A percentile compares a stretch with the other conserved stretches of the same genome.
Evolutionary conservation across 2,329 filamentous ascomycete genomes (phyloP).

Genomic region (Trichoderma sp.): DNA sequence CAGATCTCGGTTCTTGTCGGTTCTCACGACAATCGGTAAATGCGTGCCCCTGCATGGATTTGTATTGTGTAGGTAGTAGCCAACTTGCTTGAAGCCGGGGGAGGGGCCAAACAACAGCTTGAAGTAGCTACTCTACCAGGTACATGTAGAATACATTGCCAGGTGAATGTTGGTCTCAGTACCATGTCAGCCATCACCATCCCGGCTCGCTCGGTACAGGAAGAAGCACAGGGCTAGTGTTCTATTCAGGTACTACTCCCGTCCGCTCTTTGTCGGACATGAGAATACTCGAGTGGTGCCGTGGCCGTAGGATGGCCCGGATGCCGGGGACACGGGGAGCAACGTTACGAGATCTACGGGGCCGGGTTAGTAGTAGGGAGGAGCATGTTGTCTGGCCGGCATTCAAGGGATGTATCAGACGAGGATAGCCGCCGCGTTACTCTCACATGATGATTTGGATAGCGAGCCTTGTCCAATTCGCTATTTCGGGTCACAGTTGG

Average conservation of each 20-base stretch:
- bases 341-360: background rate
- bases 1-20: slow-evolving; percentile 3
- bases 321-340: background rate
- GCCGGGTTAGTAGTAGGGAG: background rate
- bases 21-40: background rate
- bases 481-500: no score
- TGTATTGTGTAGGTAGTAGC: background rate
- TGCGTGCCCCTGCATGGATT: background rate
- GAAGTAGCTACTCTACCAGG: no score
- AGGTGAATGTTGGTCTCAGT: no score
- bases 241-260: background rate
- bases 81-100: background rate
- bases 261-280: background rate
- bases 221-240: no score
- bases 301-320: background rate
- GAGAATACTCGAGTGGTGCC: background rate
- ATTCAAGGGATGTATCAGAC: background rate
- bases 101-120: no score
- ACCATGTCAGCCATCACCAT: no score
- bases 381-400: background rate
- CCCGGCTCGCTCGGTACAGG: background rate
- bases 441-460: no score
- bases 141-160: no score
- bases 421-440: no score
- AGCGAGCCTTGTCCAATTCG: no score